Base-by-base conservation (phyloP, 768 basidiomycete genomes). In the Trametopsis cervina region DNA sequence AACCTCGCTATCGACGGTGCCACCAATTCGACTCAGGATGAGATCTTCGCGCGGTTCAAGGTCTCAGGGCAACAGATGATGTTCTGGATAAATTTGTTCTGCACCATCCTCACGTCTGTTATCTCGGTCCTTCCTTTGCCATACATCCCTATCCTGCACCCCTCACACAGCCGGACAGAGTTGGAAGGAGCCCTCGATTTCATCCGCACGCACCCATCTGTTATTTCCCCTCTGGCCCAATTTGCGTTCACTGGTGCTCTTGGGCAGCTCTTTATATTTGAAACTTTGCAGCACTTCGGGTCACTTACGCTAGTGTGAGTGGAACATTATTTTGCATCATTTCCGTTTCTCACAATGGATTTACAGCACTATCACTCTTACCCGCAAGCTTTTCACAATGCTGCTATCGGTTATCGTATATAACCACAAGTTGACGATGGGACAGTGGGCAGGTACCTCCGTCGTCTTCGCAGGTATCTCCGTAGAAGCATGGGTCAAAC, bases 371-470 rank as follows among this genome's bases (percentile, higher is more conserved):
- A 87, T 98, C 57, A 99, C 96, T 3, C 76, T 99, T 47, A 98
- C 96, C 12, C 77, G 96, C 47, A 98, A 98, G 69, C 72, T 99
- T 64, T 93, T 96, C 66, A 98, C 96, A 7, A 99, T 99, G 94
- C 73, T 99, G 13, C 74, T 99, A 36, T 95, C 91, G 15, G 94
- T 99, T 5, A 63, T 94, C 22, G 76, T 98, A 0, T 98, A 96
- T 62, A 83, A 89, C 58, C 96, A 98, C 66, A 78, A 71, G 54
- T 72, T 99, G 45, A 83, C 85, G 0, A 40, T 62, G 1, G 93
- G 93, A 1, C 96, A 98, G 64, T 98, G 95, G 96, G 59, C 78
- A 3, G 96, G 96, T n/a, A 82, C 94, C 0, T 84, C 68, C 1
- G 79, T 93, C 17, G 96, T 98, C 2, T 98, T 99, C 65, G 81